Percentiles rank a stretch among this genome's conserved stretches.
Conservation (phyloP, 83 land plant genomes). For the Larix sibirica region DNA sequence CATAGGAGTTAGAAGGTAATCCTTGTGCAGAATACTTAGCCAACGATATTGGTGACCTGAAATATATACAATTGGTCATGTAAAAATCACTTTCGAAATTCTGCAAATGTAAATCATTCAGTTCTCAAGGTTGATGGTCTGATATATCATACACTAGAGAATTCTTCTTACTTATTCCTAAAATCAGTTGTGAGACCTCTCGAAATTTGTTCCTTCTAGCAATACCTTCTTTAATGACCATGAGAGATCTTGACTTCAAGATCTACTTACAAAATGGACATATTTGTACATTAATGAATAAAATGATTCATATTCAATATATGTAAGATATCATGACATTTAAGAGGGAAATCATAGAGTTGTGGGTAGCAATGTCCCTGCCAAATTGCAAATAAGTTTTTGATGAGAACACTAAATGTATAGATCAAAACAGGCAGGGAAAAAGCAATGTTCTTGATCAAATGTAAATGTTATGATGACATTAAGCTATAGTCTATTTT, state of each 20-base stretch:
- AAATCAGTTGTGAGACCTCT: constrained; percentile 29
- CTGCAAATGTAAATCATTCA: neutral
- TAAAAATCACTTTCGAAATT: neutral
- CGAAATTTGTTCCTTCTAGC: constrained; percentile 37
- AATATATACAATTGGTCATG: neutral
- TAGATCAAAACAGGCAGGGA: too few relatives aligned
- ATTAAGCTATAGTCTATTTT: too few relatives aligned
- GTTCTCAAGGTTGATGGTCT: neutral
- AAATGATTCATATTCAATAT: too few relatives aligned
- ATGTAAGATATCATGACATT: too few relatives aligned
- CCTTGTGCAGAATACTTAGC: constrained; percentile 80
- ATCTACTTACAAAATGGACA: constrained; percentile 37
- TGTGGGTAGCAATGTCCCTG: too few relatives aligned
- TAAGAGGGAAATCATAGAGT: too few relatives aligned
- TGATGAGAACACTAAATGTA: too few relatives aligned
- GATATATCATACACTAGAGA: constrained; percentile 26
- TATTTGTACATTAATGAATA: too few relatives aligned
- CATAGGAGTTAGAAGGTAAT: constrained; percentile 53
- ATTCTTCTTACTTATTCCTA: constrained; percentile 37
- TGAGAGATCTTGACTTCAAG: constrained; percentile 61
- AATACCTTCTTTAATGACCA: constrained; percentile 48
- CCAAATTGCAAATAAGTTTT: too few relatives aligned
- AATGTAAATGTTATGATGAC: too few relatives aligned
- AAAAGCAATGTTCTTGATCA: too few relatives aligned
- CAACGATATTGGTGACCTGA: constrained; percentile 49